Evolutionary conservation across 2,329 filamentous ascomycete genomes (phyloP), one percentile per base, ranked within the genome.

Genomic region (Cercospora zeina): DNA sequence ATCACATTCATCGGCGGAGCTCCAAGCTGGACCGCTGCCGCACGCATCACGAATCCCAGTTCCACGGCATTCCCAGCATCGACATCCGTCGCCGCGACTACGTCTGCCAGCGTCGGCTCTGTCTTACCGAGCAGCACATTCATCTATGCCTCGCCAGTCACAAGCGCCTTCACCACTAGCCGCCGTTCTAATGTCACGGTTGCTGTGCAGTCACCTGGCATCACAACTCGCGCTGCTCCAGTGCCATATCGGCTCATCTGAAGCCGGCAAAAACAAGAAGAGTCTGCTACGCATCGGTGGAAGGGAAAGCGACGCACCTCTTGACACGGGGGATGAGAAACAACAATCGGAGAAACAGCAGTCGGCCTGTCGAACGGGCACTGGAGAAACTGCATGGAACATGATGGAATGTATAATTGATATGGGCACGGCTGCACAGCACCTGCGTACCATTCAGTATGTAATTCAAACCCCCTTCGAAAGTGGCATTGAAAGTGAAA

Each of bases 21-120:
- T 19, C 58, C 58, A 21, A 62, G 62, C 3, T 67, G 67, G 66
- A 69, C 68, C n/a, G 57, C 61, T n/a, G 67, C 59, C 8, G 61
- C 62, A 21, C 59, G 60, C 47, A 63, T 67, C 33, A 62, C 58
- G 13, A 42, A 57, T 36, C 65, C 65, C 14, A 31, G 47, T 27
- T 36, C 54, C n/a, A 56, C 39, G 34, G 50, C 19, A 9, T 33
- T 60, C 10, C 45, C 57, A 24, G 53, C 58, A 27, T 57, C 57
- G 24, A 58, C 62, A 21, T 53, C 45, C 14, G 31, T 30, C 11
- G 33, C 47, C 14, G 47, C 42, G 45, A 51, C 8, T 14, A 24
- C 34, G 31, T 14, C 45, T 4, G 31, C 1, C 13, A 49, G 33
- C 33, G n/a, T 24, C 31, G 53, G 16, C 24, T 16, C 27, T 39